A percentile compares a stretch with the other conserved stretches of the same genome.
Evolutionary conservation across 768 basidiomycete genomes (phyloP).

Genomic region (Leccinum olivaceopallidum): DNA sequence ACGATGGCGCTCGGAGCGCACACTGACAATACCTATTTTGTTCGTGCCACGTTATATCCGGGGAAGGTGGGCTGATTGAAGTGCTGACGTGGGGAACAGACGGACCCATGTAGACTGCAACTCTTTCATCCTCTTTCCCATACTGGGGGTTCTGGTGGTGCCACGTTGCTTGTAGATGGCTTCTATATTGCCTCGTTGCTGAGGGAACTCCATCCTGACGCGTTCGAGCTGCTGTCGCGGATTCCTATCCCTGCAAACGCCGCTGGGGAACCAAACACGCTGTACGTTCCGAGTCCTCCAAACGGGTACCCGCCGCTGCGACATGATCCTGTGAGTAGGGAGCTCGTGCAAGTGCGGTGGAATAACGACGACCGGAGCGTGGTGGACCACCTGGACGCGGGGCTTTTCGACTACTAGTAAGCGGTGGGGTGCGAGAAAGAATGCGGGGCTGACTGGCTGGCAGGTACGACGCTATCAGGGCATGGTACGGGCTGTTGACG

Average conservation of each 20-base stretch:
- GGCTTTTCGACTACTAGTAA: slow-evolving; percentile 74
- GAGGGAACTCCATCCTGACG: slow-evolving; percentile 66
- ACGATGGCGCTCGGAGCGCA: slow-evolving; percentile 86
- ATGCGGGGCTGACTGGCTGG: neutral
- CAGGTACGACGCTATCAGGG: slow-evolving; percentile 79
- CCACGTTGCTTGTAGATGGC: slow-evolving; percentile 92
- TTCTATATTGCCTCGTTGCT: slow-evolving; percentile 89
- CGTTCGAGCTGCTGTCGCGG: slow-evolving; percentile 66
- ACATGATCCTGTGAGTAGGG: slow-evolving; percentile 59
- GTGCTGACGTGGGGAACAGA: slow-evolving; percentile 43
- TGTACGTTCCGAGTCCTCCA: slow-evolving; percentile 59
- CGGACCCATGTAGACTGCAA: slow-evolving; percentile 94
- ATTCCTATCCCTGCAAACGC: slow-evolving; percentile 82
- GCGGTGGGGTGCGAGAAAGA: neutral
- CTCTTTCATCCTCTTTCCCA: slow-evolving; percentile 92
- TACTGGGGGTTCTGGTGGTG: slow-evolving; percentile 78
- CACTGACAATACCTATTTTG: slow-evolving; percentile 65
- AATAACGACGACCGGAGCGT: slow-evolving; percentile 94
- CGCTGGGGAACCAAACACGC: slow-evolving; percentile 65
- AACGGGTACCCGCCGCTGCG: slow-evolving; percentile 70
- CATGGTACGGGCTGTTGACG: slow-evolving; percentile 75
- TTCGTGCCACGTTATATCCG: slow-evolving; percentile 15
- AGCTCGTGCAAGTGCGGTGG: slow-evolving; percentile 82
- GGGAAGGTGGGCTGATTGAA: slow-evolving; percentile 13
- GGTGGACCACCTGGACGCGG: slow-evolving; percentile 58